Evolutionary conservation across 2,329 filamentous ascomycete species (phyloP).

Genomic region (Calonectria ilicicola): DNA sequence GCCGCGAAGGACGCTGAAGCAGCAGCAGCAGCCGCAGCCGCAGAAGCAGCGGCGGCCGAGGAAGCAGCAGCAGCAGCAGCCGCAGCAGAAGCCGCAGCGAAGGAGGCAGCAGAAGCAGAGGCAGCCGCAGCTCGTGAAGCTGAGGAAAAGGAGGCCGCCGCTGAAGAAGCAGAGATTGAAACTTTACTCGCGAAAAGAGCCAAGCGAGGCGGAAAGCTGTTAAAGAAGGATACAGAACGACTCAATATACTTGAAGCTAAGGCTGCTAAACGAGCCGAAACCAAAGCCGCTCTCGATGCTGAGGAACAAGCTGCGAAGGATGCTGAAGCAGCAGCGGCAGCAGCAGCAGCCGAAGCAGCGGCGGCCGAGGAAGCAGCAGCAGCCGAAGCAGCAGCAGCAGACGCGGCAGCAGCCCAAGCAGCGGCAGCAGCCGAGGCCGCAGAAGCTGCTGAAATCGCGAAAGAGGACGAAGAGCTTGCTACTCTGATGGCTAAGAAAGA

Average conservation of each 20-base stretch:
- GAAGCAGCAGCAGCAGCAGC: conserved; percentile 40
- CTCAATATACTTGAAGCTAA: conserved; percentile 35
- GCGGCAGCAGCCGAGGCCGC: conserved; percentile 36
- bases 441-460: conserved; percentile 42
- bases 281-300: conserved; percentile 44
- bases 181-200: conserved; percentile 55
- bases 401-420: conserved; percentile 31
- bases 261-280: conserved; percentile 38
- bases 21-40: conserved; percentile 31
- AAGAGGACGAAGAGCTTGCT: conserved; percentile 43
- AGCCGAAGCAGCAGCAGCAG: background rate
- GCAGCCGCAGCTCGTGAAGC: conserved; percentile 19
- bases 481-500: conserved; percentile 35
- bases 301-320: conserved; percentile 29
- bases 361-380: conserved; percentile 13
- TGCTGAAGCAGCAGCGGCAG: conserved; percentile 26
- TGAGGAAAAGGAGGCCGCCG: conserved; percentile 37
- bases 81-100: conserved; percentile 29
- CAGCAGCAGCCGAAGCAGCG: conserved; percentile 30
- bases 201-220: conserved; percentile 36
- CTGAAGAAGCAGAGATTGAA: conserved; percentile 49
- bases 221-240: conserved; percentile 37
- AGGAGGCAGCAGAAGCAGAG: conserved; percentile 27
- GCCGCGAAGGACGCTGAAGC: conserved; percentile 33
- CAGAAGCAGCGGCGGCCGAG: conserved; percentile 48